phyloP scores from a whole-genome alignment of 2,329 filamentous ascomycete genomes.

The Chaetoscypha palmicola region DNA sequence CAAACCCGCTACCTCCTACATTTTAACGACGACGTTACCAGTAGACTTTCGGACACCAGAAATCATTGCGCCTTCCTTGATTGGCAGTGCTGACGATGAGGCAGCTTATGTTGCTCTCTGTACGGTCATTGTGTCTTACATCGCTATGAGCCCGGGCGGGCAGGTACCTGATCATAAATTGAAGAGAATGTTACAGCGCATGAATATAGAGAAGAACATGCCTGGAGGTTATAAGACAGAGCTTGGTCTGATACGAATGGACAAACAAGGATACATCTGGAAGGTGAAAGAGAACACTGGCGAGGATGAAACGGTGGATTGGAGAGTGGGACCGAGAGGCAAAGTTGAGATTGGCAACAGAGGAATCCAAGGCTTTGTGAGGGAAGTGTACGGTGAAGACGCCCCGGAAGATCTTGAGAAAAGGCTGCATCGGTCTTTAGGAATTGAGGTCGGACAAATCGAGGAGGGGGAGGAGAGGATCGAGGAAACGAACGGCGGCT shows the following conservation, averaged over 20 bases:
- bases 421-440: constrained; percentile 56
- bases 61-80: constrained; percentile 62
- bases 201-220: constrained; percentile 68
- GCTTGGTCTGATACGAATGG: constrained; percentile 64
- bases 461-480: constrained; percentile 20
- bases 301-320: constrained; percentile 72
- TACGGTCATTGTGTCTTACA: constrained; percentile 69
- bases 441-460: constrained; percentile 34
- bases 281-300: constrained; percentile 63
- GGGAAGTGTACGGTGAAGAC: constrained; percentile 48
- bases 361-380: constrained; percentile 65
- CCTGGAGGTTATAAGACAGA: constrained; percentile 66
- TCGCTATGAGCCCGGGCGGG: constrained; percentile 62
- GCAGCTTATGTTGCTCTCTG: constrained; percentile 77
- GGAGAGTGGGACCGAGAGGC: constrained; percentile 76
- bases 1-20: constrained; percentile 59
- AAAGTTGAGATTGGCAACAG: constrained; percentile 77
- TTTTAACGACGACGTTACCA: constrained; percentile 69
- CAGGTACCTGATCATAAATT: constrained; percentile 72
- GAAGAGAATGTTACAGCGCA: constrained; percentile 62
- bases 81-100: constrained; percentile 60
- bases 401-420: constrained; percentile 48
- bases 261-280: constrained; percentile 76
- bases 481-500: constrained; percentile 20
- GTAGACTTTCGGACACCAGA: constrained; percentile 54